Evolutionary conservation across 768 basidiomycete species (phyloP), one percentile per base, ranked within the genome.

Genomic region (Boletus huronensis): DNA sequence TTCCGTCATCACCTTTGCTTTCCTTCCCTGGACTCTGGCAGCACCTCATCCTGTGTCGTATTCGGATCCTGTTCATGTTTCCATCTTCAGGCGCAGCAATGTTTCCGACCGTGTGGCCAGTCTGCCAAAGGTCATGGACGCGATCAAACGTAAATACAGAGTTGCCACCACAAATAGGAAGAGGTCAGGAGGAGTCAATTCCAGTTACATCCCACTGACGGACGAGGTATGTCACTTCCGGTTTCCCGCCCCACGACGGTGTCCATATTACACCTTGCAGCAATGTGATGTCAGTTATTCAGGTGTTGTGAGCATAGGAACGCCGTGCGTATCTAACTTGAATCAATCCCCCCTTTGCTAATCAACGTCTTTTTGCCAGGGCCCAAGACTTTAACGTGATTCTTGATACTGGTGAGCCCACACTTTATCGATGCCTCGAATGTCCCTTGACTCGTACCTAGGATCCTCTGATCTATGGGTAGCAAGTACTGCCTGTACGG

Each of bases 391-490:
- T 95, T 66, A 75, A 84, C 48, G 78, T 95, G 49, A 82, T 94
- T 48, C 79, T 96, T 38, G 94, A 96, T 69, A 96, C 94, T 0
- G 92, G 92, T 8, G 17, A 25, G 48, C 1, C 4, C 23, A 26
- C 14, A 38, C 1, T 14, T 29, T n/a, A 8, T 29, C 8, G 5
- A 31, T 13, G 6, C 26, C 5, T 19, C n/a, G 8, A 41, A n/a
- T 26, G 13, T 38, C 34, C 28, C 6, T 16, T 21, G 19, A 45
- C 6, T 32, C 14, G 9, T 35, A 19, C 23, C 9, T 25, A 60
- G 60, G 60, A 19, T 90, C 86, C 1, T 83, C 82, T 35, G 93
- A 96, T 71, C 75, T 96, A 17, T 97, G 92, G 93, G 78, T 97
- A 16, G 83, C 85, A 2, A 76, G 77, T 26, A 69, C 73, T 3